Conservation (phyloP, 2,329 filamentous ascomycete species). For the Didymella keratinophila region DNA sequence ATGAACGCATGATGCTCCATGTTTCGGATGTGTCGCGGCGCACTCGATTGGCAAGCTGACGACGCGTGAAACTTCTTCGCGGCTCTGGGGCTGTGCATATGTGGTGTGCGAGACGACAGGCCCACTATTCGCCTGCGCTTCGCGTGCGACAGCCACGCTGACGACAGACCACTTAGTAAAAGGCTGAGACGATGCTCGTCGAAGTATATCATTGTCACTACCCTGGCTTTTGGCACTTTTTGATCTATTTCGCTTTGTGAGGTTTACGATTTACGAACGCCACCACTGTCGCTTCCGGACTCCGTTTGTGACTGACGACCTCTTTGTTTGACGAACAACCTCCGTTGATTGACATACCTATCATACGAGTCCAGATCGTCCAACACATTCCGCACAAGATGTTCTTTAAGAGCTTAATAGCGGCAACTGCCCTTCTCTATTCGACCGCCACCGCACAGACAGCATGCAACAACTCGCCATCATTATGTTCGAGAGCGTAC, state of each 20-base stretch:
- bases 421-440: constrained; percentile 40
- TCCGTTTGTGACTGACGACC: constrained; percentile 1
- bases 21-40: constrained; percentile 42
- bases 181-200: constrained; percentile 2
- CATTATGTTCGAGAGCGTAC: constrained; percentile 74
- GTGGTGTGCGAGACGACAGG: constrained; percentile 23
- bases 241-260: constrained; percentile 14
- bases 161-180: constrained; percentile 9
- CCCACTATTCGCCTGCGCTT: constrained; percentile 17
- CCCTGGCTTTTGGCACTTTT: constrained; percentile 11
- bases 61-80: constrained; percentile 46
- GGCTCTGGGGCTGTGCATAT: constrained; percentile 35
- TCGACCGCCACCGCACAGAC: constrained; percentile 42
- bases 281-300: constrained; percentile 19
- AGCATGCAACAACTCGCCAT: constrained; percentile 83
- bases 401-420: constrained; percentile 41
- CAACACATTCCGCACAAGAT: constrained; percentile 28
- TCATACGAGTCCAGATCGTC: background rate
- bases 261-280: constrained; percentile 4
- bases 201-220: constrained; percentile 19
- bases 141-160: constrained; percentile 21
- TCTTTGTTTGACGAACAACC: constrained; percentile 2
- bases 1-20: constrained; percentile 20
- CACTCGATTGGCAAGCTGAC: constrained; percentile 38
- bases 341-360: background rate